A percentile compares a stretch with the other conserved stretches of the same genome.
Conservation (phyloP, 139 green algal genomes). For the Haematococcus sp. region DNA sequence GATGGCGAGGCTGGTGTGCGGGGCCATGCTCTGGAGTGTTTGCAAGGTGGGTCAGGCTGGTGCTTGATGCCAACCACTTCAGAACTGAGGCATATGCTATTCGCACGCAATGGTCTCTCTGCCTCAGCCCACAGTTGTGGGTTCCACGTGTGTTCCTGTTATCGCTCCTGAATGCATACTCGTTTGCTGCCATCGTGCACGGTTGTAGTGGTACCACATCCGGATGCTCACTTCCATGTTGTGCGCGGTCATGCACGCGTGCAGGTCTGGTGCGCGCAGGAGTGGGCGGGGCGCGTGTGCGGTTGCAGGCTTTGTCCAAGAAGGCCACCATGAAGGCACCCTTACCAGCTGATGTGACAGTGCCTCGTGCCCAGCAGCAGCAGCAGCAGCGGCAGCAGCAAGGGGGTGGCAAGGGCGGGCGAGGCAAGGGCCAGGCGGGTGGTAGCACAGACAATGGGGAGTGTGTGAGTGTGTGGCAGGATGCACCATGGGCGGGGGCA, state of each 20-base stretch:
- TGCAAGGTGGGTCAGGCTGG: constrained; percentile 1
- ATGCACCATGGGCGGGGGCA: not conserved
- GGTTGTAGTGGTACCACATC: too few relatives aligned
- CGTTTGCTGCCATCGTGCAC: too few relatives aligned
- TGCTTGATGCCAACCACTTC: too few relatives aligned
- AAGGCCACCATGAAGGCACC: not conserved
- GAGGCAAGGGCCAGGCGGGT: not conserved
- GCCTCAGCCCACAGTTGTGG: too few relatives aligned
- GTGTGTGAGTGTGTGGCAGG: not conserved
- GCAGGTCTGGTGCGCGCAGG: not conserved
- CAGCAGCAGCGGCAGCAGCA: too few relatives aligned
- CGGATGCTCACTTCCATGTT: too few relatives aligned
- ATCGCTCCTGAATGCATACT: too few relatives aligned
- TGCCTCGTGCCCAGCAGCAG: too few relatives aligned
- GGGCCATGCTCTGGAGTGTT: not conserved
- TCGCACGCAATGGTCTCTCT: too few relatives aligned
- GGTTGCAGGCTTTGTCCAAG: constrained; percentile 4
- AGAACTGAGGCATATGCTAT: too few relatives aligned
- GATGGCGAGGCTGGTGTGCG: not conserved
- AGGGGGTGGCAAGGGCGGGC: not conserved
- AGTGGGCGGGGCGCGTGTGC: not conserved
- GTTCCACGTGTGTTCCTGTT: too few relatives aligned
- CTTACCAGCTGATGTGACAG: not conserved
- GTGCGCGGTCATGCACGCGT: too few relatives aligned
- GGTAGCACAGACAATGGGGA: not conserved